A percentile compares a stretch with the other conserved stretches of the same genome.
Conservation (phyloP, 129 eudicot species). For the Cynara cardunculus region DNA sequence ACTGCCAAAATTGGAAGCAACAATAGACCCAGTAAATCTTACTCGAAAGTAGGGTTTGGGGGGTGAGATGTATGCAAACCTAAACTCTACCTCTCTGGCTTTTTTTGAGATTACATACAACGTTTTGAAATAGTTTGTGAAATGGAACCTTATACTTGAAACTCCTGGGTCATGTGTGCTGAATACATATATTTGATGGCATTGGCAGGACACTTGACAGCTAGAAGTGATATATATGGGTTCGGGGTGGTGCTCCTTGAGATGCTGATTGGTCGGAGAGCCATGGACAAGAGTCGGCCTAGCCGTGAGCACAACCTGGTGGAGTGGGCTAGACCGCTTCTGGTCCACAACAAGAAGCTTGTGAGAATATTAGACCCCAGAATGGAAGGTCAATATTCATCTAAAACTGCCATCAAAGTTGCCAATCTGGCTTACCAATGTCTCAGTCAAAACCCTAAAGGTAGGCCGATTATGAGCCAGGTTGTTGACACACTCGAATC, state of each 20-base stretch:
- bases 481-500: constrained; percentile 80
- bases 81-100: background rate
- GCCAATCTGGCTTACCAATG: constrained; percentile 80
- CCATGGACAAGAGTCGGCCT: constrained; percentile 82
- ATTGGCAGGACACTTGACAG: constrained; percentile 78
- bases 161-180: background rate
- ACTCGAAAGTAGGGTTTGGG: background rate
- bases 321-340: constrained; percentile 77
- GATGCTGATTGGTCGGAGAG: constrained; percentile 78
- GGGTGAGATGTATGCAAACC: background rate
- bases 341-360: constrained; percentile 59
- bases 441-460: constrained; percentile 76
- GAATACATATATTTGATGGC: background rate
- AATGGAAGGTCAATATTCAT: constrained; percentile 73
- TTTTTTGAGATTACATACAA: background rate
- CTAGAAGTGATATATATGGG: constrained; percentile 86
- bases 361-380: constrained; percentile 63
- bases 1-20: too few relatives aligned
- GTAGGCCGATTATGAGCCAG: constrained; percentile 73
- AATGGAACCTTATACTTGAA: background rate
- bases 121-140: background rate
- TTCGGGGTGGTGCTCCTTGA: constrained; percentile 93
- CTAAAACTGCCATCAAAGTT: constrained; percentile 50
- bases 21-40: background rate
- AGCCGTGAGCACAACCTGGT: constrained; percentile 76